Evolutionary conservation across 495 filamentous ascomycete species (phyloP).

Genomic region (Elasticomyces elasticus): DNA sequence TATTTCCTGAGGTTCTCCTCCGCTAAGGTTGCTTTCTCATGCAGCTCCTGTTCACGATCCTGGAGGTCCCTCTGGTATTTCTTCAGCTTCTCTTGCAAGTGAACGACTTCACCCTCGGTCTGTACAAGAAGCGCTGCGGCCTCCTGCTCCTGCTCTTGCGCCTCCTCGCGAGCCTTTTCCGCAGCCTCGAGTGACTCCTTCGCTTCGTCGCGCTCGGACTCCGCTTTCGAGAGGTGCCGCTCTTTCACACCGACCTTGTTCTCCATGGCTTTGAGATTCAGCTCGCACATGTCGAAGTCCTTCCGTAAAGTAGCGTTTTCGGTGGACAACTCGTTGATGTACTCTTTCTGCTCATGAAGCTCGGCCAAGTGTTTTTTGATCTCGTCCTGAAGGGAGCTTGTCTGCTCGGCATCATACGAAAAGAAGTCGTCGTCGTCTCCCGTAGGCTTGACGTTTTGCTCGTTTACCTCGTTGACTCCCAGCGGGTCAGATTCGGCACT

Average conservation of each 20-base stretch:
- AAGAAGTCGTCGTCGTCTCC: slow-evolving; percentile 58
- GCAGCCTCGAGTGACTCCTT: slow-evolving; percentile 1
- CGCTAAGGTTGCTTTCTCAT: slow-evolving; percentile 28
- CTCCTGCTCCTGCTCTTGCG: slow-evolving; percentile 10
- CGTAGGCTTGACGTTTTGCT: slow-evolving; percentile 28
- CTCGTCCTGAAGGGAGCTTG: slow-evolving; percentile 44
- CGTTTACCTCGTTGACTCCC: slow-evolving; percentile 1
- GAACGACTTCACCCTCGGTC: slow-evolving; percentile 4
- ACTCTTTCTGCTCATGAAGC: slow-evolving; percentile 15
- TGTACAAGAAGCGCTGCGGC: slow-evolving; percentile 4
- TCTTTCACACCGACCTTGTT: slow-evolving; percentile 17
- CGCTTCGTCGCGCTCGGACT: slow-evolving; percentile 17
- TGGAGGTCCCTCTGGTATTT: slow-evolving; percentile 3
- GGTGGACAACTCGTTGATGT: slow-evolving; percentile 17
- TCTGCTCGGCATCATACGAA: slow-evolving; percentile 68
- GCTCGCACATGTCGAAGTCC: slow-evolving; percentile 6
- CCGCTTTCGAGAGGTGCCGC: background rate
- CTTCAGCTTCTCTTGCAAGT: slow-evolving; percentile 8
- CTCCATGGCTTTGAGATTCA: slow-evolving; percentile 17
- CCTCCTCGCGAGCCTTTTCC: slow-evolving; percentile 7
- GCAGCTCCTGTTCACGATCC: slow-evolving; percentile 24
- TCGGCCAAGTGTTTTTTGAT: slow-evolving; percentile 26
- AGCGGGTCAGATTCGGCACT: slow-evolving; percentile 15
- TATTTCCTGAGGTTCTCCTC: slow-evolving; percentile 26
- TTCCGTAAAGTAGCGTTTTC: slow-evolving; percentile 13